Conservation (phyloP, 192 early-diverging fungal genomes). For the Coemansia erecta region DNA sequence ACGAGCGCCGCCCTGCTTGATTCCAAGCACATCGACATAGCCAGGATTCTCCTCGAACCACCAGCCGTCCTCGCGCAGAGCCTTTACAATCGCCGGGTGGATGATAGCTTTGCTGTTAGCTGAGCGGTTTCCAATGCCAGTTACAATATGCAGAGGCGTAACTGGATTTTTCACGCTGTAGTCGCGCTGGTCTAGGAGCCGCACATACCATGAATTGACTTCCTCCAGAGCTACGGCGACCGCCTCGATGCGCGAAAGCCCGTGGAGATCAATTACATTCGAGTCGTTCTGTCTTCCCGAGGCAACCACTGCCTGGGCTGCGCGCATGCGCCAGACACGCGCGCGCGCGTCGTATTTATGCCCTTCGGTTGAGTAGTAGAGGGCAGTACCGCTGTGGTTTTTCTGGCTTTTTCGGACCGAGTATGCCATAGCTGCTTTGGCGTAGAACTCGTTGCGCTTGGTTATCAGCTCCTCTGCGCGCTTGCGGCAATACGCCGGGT, state of each 20-base stretch:
- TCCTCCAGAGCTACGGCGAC: slow-evolving; percentile 59
- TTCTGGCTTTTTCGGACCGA: slow-evolving; percentile 12
- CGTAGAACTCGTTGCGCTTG: slow-evolving; percentile 44
- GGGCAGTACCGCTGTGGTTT: slow-evolving; percentile 33
- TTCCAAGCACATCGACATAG: slow-evolving; percentile 48
- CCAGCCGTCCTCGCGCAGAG: slow-evolving; percentile 59
- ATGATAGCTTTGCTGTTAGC: slow-evolving; percentile 56
- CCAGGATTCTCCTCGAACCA: slow-evolving; percentile 55
- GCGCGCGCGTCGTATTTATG: slow-evolving; percentile 33
- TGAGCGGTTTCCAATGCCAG: slow-evolving; percentile 68
- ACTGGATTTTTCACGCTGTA: not conserved
- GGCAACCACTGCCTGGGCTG: slow-evolving; percentile 42
- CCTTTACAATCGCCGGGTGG: slow-evolving; percentile 51
- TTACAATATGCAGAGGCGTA: slow-evolving; percentile 61
- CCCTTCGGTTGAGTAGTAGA: slow-evolving; percentile 46
- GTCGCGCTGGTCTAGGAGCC: slow-evolving; percentile 14
- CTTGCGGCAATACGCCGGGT: slow-evolving; percentile 34
- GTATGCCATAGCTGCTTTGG: slow-evolving; percentile 39
- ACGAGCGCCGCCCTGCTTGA: not conserved
- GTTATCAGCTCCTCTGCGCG: slow-evolving; percentile 12
- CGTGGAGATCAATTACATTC: slow-evolving; percentile 68
- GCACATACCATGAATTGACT: slow-evolving; percentile 58
- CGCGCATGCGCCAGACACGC: slow-evolving; percentile 50
- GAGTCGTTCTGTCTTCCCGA: slow-evolving; percentile 48
- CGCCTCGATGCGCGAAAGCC: slow-evolving; percentile 62